phyloP scores from a whole-genome alignment of 108 stramenopile genomes.

The Nitzschia inconspicua region DNA sequence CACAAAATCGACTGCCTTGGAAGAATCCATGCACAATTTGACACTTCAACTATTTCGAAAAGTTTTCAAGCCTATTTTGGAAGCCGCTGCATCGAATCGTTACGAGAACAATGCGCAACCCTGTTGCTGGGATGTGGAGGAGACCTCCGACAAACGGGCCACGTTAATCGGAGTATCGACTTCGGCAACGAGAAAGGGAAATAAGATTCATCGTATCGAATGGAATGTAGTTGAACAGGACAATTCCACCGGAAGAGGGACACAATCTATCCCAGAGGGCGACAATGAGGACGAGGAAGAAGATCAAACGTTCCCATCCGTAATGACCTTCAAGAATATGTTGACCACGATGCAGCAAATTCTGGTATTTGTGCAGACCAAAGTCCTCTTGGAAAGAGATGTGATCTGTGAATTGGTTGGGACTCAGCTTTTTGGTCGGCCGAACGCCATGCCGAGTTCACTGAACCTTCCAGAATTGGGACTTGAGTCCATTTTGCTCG shows the following conservation, averaged over 20 bases:
- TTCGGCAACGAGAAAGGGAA: conserved; percentile 6
- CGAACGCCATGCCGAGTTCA: conserved; percentile 27
- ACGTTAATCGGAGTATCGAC: conserved; percentile 20
- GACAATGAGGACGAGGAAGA: conserved; percentile 5
- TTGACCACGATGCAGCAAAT: conserved; percentile 40
- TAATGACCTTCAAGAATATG: conserved; percentile 34
- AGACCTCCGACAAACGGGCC: conserved; percentile 16
- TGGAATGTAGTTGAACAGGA: conserved; percentile 12
- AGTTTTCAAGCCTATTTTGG: conserved; percentile 25
- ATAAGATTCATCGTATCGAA: conserved; percentile 27
- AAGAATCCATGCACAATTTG: conserved; percentile 31
- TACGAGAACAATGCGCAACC: background rate
- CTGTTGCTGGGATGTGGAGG: conserved; percentile 17
- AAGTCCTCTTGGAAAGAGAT: conserved; percentile 40
- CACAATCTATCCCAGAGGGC: no score
- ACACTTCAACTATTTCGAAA: conserved; percentile 11
- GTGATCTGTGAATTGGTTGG: conserved; percentile 49
- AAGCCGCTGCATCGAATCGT: background rate
- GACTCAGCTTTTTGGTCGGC: conserved; percentile 49
- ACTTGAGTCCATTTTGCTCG: conserved; percentile 38
- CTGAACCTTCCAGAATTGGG: conserved; percentile 47
- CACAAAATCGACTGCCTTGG: conserved; percentile 1
- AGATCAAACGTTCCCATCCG: background rate
- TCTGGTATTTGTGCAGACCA: conserved; percentile 47
- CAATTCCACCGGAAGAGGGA: no score